Evolutionary conservation across 2,329 filamentous ascomycete genomes (phyloP).

Genomic region (Dryadomyces quercivorus): DNA sequence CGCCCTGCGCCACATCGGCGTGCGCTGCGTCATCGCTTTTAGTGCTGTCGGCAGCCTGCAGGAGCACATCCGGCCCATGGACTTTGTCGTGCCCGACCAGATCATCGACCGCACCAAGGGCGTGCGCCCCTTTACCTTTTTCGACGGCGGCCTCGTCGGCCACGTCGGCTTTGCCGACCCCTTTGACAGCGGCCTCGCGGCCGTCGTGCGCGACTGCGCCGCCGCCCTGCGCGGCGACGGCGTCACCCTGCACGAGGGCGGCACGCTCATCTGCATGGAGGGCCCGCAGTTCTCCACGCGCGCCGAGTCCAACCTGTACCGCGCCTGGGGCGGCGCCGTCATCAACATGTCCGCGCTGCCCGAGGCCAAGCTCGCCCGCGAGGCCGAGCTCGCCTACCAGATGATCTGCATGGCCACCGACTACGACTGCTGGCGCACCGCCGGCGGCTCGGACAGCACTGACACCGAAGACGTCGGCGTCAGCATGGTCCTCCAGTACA

Average conservation of each 20-base stretch:
- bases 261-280: slow-evolving; percentile 91
- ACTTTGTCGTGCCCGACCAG: slow-evolving; percentile 95
- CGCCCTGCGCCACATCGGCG: slow-evolving; percentile 83
- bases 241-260: slow-evolving; percentile 71
- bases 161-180: slow-evolving; percentile 95
- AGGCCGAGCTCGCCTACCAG: slow-evolving; percentile 93
- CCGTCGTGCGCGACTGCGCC: slow-evolving; percentile 68
- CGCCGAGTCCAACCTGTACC: slow-evolving; percentile 91
- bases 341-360: slow-evolving; percentile 98
- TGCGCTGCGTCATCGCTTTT: slow-evolving; percentile 86
- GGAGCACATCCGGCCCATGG: slow-evolving; percentile 86
- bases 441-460: slow-evolving; percentile 21
- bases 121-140: slow-evolving; percentile 88
- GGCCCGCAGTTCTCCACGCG: slow-evolving; percentile 97
- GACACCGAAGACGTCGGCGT: slow-evolving; percentile 79
- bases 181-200: slow-evolving; percentile 69
- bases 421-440: slow-evolving; percentile 94
- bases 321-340: slow-evolving; percentile 80
- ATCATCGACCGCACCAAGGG: slow-evolving; percentile 97
- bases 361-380: slow-evolving; percentile 88
- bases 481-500: slow-evolving; percentile 93
- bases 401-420: slow-evolving; percentile 99
- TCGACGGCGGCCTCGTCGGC: slow-evolving; percentile 80
- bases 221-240: slow-evolving; percentile 67
- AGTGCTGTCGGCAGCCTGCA: slow-evolving; percentile 86